Base-by-base conservation (phyloP, 2,329 filamentous ascomycete genomes). In the Fusarium praegraminearum region DNA sequence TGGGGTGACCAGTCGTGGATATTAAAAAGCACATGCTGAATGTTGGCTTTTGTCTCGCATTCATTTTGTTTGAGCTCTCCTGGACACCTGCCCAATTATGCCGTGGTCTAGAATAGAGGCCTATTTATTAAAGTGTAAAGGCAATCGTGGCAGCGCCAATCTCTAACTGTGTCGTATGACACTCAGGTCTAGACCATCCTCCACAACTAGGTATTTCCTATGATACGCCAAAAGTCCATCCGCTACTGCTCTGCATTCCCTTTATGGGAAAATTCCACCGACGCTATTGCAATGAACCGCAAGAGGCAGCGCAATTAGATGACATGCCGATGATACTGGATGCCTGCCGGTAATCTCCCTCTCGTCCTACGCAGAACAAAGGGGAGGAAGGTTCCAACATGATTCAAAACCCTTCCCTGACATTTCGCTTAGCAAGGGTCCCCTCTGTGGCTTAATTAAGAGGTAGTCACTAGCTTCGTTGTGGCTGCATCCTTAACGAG, bases 251-350 rank as follows among this genome's bases (percentile, higher is more conserved):
- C 22, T 40, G 18, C 18, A 28, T 38, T 20, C 18, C 22, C 24
- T 15, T 51, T 51, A 26, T 9, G 33, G 46, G 2, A 36, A 16
- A 10, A 35, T 24, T 13, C 5, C 9, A 20, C 18, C 35, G 40
- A 16, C 2, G 1, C 8, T 24, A 16, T 15, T 13, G 6, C 20
- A 15, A 8, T 13, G 13, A 43, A 2, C 5, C 9, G 3, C 1
- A 24, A 6, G 7, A 43, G 16, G 20, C 24, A 35, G 10, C 16
- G n/a, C 33, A 16, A 18, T 11, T 9, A 8, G 26, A 38, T 26
- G 7, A 6, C 26, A 24, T 26, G 18, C 18, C 13, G 18, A 38
- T 51, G 13, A 11, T 38, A 20, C 32, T 33, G 16, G 10, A 51
- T n/a, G 22, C 24, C 16, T 51, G 33, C 28, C 11, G 10, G 13